phyloP scores from a whole-genome alignment of 2,329 filamentous ascomycete genomes.

The Pleoardoris graminearum region DNA sequence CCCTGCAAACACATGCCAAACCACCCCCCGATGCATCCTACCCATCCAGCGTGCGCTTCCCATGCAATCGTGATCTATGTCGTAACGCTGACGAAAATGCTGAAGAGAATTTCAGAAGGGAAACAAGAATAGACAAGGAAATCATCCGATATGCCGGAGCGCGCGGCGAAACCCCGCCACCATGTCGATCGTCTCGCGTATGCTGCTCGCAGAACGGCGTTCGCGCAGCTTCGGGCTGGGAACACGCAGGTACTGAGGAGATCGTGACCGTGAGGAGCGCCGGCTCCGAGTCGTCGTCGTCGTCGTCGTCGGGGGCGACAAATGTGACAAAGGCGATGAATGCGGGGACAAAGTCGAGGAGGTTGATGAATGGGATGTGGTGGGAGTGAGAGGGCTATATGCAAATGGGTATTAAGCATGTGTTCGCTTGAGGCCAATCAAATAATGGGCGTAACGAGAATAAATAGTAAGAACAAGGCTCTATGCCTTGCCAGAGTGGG shows the following conservation, averaged over 20 bases:
- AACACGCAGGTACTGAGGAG: not conserved
- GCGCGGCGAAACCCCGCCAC: constrained; percentile 10
- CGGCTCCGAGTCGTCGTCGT: constrained; percentile 1
- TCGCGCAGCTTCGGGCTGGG: constrained; percentile 2
- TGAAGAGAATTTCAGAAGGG: not conserved
- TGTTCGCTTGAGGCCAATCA: constrained; percentile 9
- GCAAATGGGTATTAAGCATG: constrained; percentile 24
- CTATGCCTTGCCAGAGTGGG: not conserved
- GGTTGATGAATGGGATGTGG: constrained; percentile 14
- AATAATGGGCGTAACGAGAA: not conserved
- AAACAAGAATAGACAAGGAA: not conserved
- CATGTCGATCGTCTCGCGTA: constrained; percentile 9
- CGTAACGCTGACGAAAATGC: not conserved
- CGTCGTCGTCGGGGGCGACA: constrained; percentile 8
- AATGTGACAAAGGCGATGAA: constrained; percentile 7
- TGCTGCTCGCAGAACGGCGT: not conserved
- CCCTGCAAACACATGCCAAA: not conserved
- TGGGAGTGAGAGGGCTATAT: constrained; percentile 15
- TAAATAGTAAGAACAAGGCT: not conserved
- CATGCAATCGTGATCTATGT: constrained; percentile 1
- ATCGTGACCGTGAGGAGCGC: constrained; percentile 8
- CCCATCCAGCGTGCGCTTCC: not conserved
- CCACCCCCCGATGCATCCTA: too few species aligned
- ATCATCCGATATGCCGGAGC: constrained; percentile 7
- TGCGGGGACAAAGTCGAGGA: constrained; percentile 15